A percentile compares a stretch with the other conserved stretches of the same genome.
These are phyloP conservation scores for Colletotrichum salicis DNA, from an alignment of 2,329 filamentous ascomycete genomes.

Conservation along the genomic window DNA sequence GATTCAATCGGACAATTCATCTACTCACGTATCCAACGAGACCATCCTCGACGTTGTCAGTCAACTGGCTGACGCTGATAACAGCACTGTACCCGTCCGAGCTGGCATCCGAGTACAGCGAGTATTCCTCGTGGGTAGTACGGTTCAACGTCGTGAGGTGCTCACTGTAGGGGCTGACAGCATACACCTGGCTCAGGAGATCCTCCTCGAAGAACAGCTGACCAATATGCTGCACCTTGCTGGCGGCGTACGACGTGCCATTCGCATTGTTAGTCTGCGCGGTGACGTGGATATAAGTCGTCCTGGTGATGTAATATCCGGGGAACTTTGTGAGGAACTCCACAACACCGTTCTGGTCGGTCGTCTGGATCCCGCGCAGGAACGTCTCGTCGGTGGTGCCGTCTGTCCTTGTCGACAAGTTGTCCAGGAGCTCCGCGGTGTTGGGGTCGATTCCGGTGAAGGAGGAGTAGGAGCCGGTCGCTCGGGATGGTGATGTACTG, in stretches of 20 bases:
- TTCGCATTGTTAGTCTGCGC: no score
- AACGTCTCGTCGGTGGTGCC: conserved; percentile 41
- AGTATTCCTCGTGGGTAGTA: conserved; percentile 48
- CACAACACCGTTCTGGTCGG: conserved; percentile 54
- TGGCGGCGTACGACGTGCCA: no score
- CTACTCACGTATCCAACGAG: no score
- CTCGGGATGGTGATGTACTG: conserved; percentile 38
- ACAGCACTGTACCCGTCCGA: conserved; percentile 59
- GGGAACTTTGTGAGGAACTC: conserved; percentile 48
- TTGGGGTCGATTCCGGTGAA: conserved; percentile 18
- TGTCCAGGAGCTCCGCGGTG: neutral
- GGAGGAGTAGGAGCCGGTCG: conserved; percentile 22
- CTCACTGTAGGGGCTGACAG: conserved; percentile 4
- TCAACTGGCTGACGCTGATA: conserved; percentile 62
- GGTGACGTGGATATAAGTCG: no score
- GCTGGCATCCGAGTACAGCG: conserved; percentile 47
- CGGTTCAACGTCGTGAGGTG: conserved; percentile 12
- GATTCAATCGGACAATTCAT: no score
- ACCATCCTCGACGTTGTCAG: conserved; percentile 56
- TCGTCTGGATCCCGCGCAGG: conserved; percentile 51
- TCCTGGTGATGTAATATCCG: no score
- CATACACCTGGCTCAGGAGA: conserved; percentile 7
- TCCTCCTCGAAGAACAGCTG: conserved; percentile 16
- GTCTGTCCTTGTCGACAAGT: conserved; percentile 2
- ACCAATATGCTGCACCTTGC: no score